These are phyloP conservation scores for Funneliformis geosporum DNA, from an alignment of 192 early-diverging fungal genomes.

Conservation along the genomic window DNA sequence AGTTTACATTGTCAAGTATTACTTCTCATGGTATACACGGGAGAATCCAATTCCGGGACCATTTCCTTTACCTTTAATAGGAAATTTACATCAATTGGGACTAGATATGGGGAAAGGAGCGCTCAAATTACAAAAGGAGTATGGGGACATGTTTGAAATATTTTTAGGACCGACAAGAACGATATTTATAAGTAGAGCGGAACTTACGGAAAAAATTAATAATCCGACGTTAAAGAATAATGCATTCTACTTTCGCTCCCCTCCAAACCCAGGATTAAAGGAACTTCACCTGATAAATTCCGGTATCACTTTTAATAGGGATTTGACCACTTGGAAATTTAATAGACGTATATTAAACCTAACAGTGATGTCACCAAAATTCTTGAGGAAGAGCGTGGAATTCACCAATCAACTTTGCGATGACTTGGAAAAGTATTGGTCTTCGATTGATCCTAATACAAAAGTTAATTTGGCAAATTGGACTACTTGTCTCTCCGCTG, in stretches of 20 bases:
- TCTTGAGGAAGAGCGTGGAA: neutral
- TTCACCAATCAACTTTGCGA: neutral
- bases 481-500: neutral
- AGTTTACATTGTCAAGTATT: neutral
- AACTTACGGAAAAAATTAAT: conserved; percentile 20
- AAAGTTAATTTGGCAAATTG: conserved; percentile 4
- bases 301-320: neutral
- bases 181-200: conserved; percentile 14
- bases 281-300: neutral
- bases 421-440: conserved; percentile 8
- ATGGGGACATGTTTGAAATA: conserved; percentile 22
- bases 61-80: conserved; percentile 22
- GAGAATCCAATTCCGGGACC: conserved; percentile 25
- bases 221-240: conserved; percentile 1
- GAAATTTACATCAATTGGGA: conserved; percentile 13
- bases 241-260: neutral
- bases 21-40: neutral
- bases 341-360: neutral
- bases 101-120: neutral
- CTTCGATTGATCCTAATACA: neutral
- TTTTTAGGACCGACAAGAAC: neutral
- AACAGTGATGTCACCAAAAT: neutral
- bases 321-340: neutral
- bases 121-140: neutral
- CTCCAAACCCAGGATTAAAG: neutral